Evolutionary conservation across 441 rosid species (phyloP).

Genomic region (Erodium trifolium): DNA sequence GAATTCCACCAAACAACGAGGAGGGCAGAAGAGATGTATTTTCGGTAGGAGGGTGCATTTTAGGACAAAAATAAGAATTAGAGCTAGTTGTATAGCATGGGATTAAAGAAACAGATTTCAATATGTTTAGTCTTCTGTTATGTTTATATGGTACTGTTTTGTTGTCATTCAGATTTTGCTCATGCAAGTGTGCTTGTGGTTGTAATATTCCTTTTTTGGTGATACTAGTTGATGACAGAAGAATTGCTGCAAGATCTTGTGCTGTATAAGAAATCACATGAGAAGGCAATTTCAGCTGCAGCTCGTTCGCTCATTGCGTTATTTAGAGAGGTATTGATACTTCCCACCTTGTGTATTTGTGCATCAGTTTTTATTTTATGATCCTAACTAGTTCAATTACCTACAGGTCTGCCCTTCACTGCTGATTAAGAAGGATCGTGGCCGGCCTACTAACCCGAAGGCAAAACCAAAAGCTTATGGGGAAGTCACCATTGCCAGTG

Average conservation of each 20-base stretch:
- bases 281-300: conserved; percentile 80
- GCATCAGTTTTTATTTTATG: neutral
- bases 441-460: conserved; percentile 62
- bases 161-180: neutral
- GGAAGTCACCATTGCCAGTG: conserved; percentile 49
- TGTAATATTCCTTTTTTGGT: neutral
- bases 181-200: neutral
- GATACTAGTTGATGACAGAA: conserved; percentile 77
- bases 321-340: conserved; percentile 72
- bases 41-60: too few species aligned
- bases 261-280: conserved; percentile 72
- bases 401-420: conserved; percentile 77
- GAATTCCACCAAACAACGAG: too few species aligned
- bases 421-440: conserved; percentile 87
- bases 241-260: conserved; percentile 94
- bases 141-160: neutral
- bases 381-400: conserved; percentile 16
- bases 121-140: neutral
- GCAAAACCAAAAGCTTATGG: conserved; percentile 85
- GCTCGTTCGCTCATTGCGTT: conserved; percentile 74
- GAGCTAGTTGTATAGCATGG: too few species aligned
- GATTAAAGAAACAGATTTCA: too few species aligned
- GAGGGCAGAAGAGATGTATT: too few species aligned
- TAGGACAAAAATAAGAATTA: too few species aligned
- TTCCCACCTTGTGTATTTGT: neutral